Conservation (phyloP, 352 stramenopile genomes). For the Phytopythium litorale region DNA sequence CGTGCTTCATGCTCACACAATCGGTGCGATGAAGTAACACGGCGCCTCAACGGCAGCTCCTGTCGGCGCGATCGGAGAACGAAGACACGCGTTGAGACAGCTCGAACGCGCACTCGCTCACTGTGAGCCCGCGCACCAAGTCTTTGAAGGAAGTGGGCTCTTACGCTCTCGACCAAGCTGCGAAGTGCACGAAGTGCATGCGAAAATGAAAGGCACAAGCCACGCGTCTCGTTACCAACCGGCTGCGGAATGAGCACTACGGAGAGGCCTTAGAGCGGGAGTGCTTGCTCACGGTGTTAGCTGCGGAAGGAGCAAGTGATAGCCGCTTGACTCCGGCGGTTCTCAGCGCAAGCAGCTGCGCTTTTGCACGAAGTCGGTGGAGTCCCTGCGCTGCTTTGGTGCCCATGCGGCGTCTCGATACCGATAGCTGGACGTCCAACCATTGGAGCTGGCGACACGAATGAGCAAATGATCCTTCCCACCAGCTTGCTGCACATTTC, state of each 20-base stretch:
- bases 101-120: background rate
- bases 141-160: background rate
- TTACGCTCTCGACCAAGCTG: background rate
- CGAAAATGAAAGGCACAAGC: background rate
- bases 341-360: too few species aligned
- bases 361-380: too few species aligned
- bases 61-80: too few species aligned
- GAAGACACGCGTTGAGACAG: background rate
- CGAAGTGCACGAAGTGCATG: background rate
- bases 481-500: too few species aligned
- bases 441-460: too few species aligned
- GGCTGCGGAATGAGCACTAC: background rate
- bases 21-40: background rate
- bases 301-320: too few species aligned
- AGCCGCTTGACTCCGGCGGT: too few species aligned
- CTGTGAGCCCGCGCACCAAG: background rate
- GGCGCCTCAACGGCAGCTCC: background rate
- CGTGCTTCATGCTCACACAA: background rate
- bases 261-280: background rate
- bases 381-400: too few species aligned
- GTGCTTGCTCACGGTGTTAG: background rate
- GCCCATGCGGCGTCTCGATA: too few species aligned
- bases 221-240: background rate
- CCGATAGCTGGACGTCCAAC: too few species aligned
- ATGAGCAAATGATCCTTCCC: too few species aligned